Base-by-base conservation (phyloP, 345 rosid genomes). In the Punica granatum region DNA sequence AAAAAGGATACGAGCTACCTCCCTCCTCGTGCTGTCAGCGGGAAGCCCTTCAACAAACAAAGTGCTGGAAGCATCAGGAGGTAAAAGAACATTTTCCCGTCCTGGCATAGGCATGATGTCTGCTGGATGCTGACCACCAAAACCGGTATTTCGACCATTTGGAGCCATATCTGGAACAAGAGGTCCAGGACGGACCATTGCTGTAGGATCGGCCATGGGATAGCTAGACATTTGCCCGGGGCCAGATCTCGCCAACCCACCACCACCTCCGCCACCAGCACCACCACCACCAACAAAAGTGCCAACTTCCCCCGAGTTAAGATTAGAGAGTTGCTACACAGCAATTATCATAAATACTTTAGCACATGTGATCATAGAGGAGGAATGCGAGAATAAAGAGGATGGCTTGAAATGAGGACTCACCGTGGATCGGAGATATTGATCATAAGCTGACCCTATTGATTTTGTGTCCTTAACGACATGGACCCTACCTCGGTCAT, bases 1-100 rank as follows among this genome's bases (percentile, higher is more conserved):
- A n/a, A 48, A 59, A 54, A 89, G 96, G 98, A 92, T 87, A 92
- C 92, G 92, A 31, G 96, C 91, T 66, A 92, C 93, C 82, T 89
- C 93, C 69, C 96, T 82, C 81, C 74, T 84, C 13, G 84, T 79
- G 80, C 85, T 80, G 78, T 86, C 86, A 62, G 90, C 66, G 73
- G 97, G 90, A 75, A 91, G 85, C 39, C 98, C 92, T 73, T 92
- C 98, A 64, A 92, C 89, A 79, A 76, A 92, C 30, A 89, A 79
- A 53, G 97, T 91, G 73, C 74, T 87, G 65, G 97, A 78, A 61
- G 88, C 98, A 84, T 89, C 90, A 13, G 73, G 86, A 73, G 92
- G 93, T 23, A 92, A 70, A 65, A 82, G 84, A 46, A 77, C 68
- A 2, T 75, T 74, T 73, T 86, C 88, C 23, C 73, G 78, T 60